Evolutionary conservation across 106 monocot species (phyloP).

Genomic region (Iris macrosiphon): DNA sequence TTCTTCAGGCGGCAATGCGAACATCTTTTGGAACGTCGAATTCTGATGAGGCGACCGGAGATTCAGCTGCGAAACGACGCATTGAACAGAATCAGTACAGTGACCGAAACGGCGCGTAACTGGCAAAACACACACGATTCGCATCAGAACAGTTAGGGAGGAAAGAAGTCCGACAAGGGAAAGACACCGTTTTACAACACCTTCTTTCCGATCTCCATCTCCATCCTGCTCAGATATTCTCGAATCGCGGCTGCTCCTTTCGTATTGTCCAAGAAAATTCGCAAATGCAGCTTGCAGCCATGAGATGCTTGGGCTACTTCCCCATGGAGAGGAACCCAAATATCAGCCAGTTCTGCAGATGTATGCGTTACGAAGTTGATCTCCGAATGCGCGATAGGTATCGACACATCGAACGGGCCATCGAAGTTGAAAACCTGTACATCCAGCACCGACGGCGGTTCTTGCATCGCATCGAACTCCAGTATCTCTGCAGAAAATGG

Average conservation of each 20-base stretch:
- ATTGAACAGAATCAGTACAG: no score
- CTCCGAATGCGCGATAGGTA: conserved; percentile 57
- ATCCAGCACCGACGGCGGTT: conserved; percentile 63
- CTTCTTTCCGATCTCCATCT: conserved; percentile 82
- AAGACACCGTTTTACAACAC: no score
- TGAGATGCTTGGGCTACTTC: conserved; percentile 39
- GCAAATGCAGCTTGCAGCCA: conserved; percentile 45
- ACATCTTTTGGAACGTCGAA: conserved; percentile 55
- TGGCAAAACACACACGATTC: no score
- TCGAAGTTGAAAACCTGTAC: conserved; percentile 57
- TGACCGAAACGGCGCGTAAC: no score
- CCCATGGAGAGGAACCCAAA: conserved; percentile 57
- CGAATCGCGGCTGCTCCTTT: conserved; percentile 37
- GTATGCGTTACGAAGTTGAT: conserved; percentile 55
- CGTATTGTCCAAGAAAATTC: conserved; percentile 56
- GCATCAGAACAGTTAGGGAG: no score
- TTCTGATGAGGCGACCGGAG: conserved; percentile 51
- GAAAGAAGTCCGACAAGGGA: no score
- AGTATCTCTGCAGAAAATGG: conserved; percentile 50
- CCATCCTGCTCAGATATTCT: conserved; percentile 57
- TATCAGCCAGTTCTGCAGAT: conserved; percentile 48
- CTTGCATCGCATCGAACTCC: conserved; percentile 73
- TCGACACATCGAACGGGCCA: conserved; percentile 41
- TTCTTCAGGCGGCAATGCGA: conserved; percentile 59
- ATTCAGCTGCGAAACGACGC: conserved; percentile 29